phyloP scores from a whole-genome alignment of 139 green algal species.

The Auxenochlorella pyrenoidosa region DNA sequence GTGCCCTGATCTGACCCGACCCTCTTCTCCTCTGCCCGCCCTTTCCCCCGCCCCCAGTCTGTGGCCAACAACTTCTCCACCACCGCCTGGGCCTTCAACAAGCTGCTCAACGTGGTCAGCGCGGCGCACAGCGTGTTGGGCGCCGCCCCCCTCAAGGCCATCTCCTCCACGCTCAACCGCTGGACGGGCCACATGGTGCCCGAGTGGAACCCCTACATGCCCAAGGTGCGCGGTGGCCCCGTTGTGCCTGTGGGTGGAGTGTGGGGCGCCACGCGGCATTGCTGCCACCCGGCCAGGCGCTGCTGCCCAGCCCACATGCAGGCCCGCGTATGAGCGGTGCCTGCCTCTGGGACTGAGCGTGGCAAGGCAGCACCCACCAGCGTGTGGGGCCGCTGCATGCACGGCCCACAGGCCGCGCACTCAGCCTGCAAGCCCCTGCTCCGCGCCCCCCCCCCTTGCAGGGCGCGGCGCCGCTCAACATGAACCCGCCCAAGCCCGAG shows the following conservation, averaged over 20 bases:
- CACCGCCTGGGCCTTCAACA: constrained; percentile 73
- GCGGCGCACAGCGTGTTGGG: constrained; percentile 84
- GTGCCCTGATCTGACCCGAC: background rate
- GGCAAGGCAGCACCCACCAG: background rate
- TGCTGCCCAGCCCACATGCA: background rate
- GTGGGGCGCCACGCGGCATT: no score
- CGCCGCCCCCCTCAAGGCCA: constrained; percentile 70
- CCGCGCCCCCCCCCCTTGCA: background rate
- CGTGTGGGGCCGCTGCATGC: background rate
- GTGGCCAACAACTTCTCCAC: constrained; percentile 87
- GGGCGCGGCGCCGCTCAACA: constrained; percentile 58
- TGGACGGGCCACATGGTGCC: constrained; percentile 80
- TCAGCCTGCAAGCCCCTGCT: background rate
- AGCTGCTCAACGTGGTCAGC: constrained; percentile 84
- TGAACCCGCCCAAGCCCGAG: constrained; percentile 51
- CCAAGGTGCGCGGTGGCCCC: constrained; percentile 71
- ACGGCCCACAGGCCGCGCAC: background rate
- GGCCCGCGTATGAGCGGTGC: no score
- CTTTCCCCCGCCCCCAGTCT: constrained; percentile 1
- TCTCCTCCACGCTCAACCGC: constrained; percentile 81
- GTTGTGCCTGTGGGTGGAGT: no score
- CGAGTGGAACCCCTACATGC: constrained; percentile 97
- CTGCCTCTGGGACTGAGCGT: background rate
- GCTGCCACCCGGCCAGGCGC: no score
- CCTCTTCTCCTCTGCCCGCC: background rate